A percentile compares a stretch with the other conserved stretches of the same genome.
Evolutionary conservation across 1,284 basidiomycete genomes (phyloP).

Genomic region (Microbotryum scabiosae): DNA sequence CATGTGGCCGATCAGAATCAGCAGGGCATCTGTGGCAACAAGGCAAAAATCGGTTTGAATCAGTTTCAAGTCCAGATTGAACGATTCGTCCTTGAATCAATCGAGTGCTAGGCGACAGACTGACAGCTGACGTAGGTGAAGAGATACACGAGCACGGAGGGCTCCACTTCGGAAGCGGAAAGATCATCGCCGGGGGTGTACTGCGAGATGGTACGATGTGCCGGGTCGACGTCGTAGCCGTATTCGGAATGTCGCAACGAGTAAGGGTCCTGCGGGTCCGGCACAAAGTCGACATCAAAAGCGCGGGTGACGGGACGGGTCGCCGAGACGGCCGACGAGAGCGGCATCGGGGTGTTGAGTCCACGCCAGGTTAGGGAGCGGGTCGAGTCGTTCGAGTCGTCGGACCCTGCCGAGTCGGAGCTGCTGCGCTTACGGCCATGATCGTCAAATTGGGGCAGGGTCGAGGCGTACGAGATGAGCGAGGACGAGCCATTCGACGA

Average conservation of each 20-base stretch:
- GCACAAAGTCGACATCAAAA: slow-evolving; percentile 30
- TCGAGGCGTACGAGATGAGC: slow-evolving; percentile 24
- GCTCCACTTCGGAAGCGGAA: slow-evolving; percentile 27
- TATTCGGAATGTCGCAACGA: slow-evolving; percentile 41
- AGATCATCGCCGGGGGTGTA: slow-evolving; percentile 28
- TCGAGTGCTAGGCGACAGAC: slow-evolving; percentile 5
- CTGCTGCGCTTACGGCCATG: slow-evolving; percentile 1
- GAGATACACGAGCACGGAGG: slow-evolving; percentile 31
- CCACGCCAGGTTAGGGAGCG: slow-evolving; percentile 24
- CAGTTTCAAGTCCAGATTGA: background rate
- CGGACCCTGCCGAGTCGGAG: slow-evolving; percentile 15
- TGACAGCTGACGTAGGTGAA: slow-evolving; percentile 35
- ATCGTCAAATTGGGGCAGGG: background rate
- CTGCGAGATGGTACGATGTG: slow-evolving; percentile 32
- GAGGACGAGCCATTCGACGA: slow-evolving; percentile 10
- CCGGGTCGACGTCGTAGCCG: slow-evolving; percentile 38
- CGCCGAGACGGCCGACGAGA: slow-evolving; percentile 18
- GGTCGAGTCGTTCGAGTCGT: slow-evolving; percentile 9
- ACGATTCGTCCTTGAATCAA: slow-evolving; percentile 3
- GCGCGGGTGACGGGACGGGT: slow-evolving; percentile 18
- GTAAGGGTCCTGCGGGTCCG: slow-evolving; percentile 24
- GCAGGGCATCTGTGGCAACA: slow-evolving; percentile 51
- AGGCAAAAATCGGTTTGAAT: slow-evolving; percentile 22
- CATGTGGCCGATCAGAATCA: slow-evolving; percentile 83
- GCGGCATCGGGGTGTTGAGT: slow-evolving; percentile 22